These are phyloP conservation scores for Dentiscutata heterogama DNA, from an alignment of 371 early-diverging fungal genomes.

Conservation along the genomic window DNA sequence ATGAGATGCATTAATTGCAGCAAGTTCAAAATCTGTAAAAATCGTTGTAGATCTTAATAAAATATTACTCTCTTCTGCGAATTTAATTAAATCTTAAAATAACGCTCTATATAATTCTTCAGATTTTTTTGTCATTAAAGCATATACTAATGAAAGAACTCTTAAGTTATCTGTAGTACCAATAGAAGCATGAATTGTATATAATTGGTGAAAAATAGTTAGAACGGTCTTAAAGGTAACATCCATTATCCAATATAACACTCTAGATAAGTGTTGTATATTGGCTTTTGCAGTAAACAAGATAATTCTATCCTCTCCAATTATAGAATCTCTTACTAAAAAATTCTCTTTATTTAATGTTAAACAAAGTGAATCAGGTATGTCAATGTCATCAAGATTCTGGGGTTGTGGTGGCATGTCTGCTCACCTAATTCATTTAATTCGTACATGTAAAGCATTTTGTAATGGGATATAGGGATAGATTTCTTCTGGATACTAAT, in stretches of 20 bases:
- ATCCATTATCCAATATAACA: constrained; percentile 16
- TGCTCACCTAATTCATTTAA: no score
- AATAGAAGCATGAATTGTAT: constrained; percentile 16
- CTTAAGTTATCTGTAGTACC: neutral
- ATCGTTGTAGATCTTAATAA: neutral
- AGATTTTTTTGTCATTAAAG: neutral
- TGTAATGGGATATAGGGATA: no score
- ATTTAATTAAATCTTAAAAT: constrained; percentile 12
- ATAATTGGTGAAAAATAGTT: neutral
- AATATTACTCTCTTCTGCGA: neutral
- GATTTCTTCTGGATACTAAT: no score
- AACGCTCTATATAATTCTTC: neutral
- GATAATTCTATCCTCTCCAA: neutral
- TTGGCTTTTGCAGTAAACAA: constrained; percentile 1
- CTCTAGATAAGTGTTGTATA: neutral
- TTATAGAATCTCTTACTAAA: neutral
- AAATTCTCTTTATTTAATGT: neutral
- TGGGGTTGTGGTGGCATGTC: no score
- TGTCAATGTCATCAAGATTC: neutral
- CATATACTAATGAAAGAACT: neutral
- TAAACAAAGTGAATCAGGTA: neutral
- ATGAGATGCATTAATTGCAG: neutral
- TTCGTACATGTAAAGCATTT: no score
- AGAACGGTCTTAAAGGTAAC: neutral
- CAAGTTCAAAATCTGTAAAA: constrained; percentile 22